phyloP scores from a whole-genome alignment of 2,329 filamentous ascomycete species.

The Botrytis tulipae region DNA sequence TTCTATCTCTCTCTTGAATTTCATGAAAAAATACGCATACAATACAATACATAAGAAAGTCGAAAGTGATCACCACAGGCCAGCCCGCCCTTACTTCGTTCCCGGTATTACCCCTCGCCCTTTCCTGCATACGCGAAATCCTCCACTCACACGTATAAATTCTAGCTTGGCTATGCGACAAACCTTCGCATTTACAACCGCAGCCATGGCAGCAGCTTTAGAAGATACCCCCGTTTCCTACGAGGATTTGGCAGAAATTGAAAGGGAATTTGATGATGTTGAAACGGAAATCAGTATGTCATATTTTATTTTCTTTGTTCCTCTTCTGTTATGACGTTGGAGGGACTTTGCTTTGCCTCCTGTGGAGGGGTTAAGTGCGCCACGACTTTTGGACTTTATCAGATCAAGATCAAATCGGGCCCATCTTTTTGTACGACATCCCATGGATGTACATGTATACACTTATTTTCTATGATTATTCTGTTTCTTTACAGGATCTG shows the following conservation, averaged over 20 bases:
- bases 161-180: slow-evolving; percentile 29
- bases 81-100: not conserved
- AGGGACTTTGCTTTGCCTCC: not conserved
- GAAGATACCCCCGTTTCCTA: slow-evolving; percentile 56
- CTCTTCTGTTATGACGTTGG: not conserved
- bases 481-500: not conserved
- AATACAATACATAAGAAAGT: not conserved
- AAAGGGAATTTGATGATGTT: slow-evolving; percentile 79
- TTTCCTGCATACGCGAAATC: not conserved
- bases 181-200: slow-evolving; percentile 34
- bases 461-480: not conserved
- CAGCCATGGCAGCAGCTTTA: slow-evolving; percentile 39
- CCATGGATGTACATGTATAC: not conserved
- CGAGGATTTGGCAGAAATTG: slow-evolving; percentile 75
- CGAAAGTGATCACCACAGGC: not conserved
- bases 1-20: not conserved
- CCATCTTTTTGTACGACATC: not conserved
- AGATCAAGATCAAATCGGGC: slow-evolving; percentile 18
- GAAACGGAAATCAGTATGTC: slow-evolving; percentile 74
- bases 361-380: slow-evolving; percentile 16
- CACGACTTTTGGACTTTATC: slow-evolving; percentile 1
- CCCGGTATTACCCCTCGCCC: not conserved
- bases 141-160: not conserved
- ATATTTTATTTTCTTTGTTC: slow-evolving; percentile 39
- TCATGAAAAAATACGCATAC: not conserved